Base-by-base conservation (phyloP, 805 yeast species). In the Sporopachydermia lactativora region DNA sequence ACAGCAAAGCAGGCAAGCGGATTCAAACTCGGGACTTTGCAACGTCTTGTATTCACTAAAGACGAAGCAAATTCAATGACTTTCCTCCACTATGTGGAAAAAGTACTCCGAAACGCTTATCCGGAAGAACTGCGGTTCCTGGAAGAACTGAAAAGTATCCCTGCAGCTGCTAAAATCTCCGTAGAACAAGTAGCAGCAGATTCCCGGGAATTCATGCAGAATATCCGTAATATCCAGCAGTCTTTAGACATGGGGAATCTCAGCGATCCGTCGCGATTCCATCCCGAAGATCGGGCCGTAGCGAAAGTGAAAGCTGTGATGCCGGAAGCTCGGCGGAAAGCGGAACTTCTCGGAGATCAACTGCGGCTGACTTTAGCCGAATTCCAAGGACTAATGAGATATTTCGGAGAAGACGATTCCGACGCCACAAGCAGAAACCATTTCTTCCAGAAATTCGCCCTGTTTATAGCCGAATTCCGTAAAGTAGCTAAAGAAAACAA, bases 1-100 rank as follows among this genome's bases (percentile, higher is more conserved):
- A 65, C 75, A n/a, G 68, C 84, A 2, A 88, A 86, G 51, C 95
- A 86, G 56, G 97, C 96, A 1, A 71, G 73, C 48, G 99, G 99
- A 3, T 94, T 94, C 68, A 81, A 81, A 52, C 64, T 92, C 44
- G 79, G 83, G 37, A 83, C 96, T n/a, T 66, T 92, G 41, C 96
- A 86, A 52, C 66, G 97, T 49, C 68, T 92, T 43, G 83, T 81
- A 19, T 86, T 94, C 49, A 78, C 94, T 61, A 92, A 92, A 55
- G 96, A 89, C 59, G 85, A 81, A 18, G 72, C 77, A 44, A 88
- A 89, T 55, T 73, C 85, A 4, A 77, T 81, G 77, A 83, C 94
- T 1, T 88, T 92, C 52, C 61, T 92, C 51, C 95, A 94, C 55
- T 88, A 88, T 57, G 85, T 94, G 41, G 98, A 92, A 57, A 81